A percentile compares a stretch with the other conserved stretches of the same genome.
phyloP scores from a whole-genome alignment of 352 stramenopile species.

The Phytopythium ostracodes region DNA sequence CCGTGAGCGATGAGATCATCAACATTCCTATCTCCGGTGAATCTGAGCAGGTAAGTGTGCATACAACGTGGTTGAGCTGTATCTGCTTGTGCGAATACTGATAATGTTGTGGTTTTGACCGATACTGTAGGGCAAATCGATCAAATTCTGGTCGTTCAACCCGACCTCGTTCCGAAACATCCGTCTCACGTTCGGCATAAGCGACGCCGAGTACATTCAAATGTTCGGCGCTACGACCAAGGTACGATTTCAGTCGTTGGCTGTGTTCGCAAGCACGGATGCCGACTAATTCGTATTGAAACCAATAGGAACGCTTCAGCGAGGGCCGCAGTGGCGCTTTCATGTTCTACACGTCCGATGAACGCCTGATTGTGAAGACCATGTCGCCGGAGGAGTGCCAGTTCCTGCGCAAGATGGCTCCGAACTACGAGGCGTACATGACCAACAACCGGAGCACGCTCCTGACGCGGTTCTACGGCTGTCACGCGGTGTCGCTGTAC shows the following conservation, averaged over 20 bases:
- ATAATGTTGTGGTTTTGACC: neutral
- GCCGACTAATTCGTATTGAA: neutral
- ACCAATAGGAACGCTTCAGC: constrained; percentile 61
- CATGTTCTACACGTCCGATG: constrained; percentile 90
- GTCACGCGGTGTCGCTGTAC: constrained; percentile 86
- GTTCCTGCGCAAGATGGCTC: constrained; percentile 83
- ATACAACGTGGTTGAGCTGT: neutral
- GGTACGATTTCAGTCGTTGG: constrained; percentile 10
- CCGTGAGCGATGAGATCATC: constrained; percentile 68
- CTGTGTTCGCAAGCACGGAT: no score
- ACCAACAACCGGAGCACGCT: constrained; percentile 78
- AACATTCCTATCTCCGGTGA: constrained; percentile 79
- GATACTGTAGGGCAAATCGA: constrained; percentile 49
- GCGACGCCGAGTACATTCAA: constrained; percentile 74
- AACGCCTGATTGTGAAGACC: constrained; percentile 90
- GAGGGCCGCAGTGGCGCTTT: constrained; percentile 88
- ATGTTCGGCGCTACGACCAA: constrained; percentile 87
- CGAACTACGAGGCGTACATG: constrained; percentile 86
- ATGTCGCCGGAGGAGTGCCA: constrained; percentile 85
- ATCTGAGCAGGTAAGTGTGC: constrained; percentile 43
- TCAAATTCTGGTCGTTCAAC: constrained; percentile 88
- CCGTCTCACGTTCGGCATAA: constrained; percentile 77
- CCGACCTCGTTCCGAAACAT: constrained; percentile 85
- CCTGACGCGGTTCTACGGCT: constrained; percentile 88
- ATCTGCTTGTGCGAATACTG: neutral